Conservation (phyloP, 2,329 filamentous ascomycete species). For the Endocalyx cinctus region DNA sequence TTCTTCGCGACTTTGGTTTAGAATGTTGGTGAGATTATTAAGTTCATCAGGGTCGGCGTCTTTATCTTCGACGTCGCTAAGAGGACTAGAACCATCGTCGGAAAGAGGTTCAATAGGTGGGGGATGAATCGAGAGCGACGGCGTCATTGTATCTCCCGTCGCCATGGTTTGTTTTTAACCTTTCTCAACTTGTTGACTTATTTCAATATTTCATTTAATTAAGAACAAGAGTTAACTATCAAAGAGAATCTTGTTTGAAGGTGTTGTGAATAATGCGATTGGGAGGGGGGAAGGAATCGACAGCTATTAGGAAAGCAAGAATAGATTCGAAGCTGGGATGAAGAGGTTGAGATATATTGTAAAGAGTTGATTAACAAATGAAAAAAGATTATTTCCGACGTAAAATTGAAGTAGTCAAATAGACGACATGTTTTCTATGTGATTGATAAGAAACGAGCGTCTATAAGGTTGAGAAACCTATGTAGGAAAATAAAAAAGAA, state of each 20-base stretch:
- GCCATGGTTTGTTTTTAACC: too few relatives aligned
- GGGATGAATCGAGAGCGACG: conserved; percentile 45
- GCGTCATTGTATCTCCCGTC: conserved; percentile 43
- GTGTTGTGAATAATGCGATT: too few relatives aligned
- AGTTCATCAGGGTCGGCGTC: conserved; percentile 65
- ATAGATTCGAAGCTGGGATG: conserved; percentile 1
- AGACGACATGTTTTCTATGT: too few relatives aligned
- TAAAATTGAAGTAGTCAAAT: too few relatives aligned
- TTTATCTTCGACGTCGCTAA: conserved; percentile 86
- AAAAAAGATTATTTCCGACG: conserved; percentile 6
- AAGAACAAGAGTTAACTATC: too few relatives aligned
- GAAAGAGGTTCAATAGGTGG: conserved; percentile 42
- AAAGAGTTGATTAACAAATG: too few relatives aligned
- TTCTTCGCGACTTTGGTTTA: conserved; percentile 19
- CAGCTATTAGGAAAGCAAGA: conserved; percentile 7
- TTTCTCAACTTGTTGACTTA: too few relatives aligned
- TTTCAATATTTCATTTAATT: too few relatives aligned
- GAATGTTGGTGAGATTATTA: conserved; percentile 33
- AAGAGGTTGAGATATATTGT: background rate
- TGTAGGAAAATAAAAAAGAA: too few relatives aligned
- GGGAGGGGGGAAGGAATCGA: conserved; percentile 1
- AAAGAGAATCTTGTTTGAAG: too few relatives aligned
- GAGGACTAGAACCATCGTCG: conserved; percentile 75
- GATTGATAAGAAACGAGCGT: conserved; percentile 14
- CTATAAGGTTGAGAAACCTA: conserved; percentile 11